Conservation (phyloP, 441 rosid species). For the Euphorbia schlechtendalii region DNA sequence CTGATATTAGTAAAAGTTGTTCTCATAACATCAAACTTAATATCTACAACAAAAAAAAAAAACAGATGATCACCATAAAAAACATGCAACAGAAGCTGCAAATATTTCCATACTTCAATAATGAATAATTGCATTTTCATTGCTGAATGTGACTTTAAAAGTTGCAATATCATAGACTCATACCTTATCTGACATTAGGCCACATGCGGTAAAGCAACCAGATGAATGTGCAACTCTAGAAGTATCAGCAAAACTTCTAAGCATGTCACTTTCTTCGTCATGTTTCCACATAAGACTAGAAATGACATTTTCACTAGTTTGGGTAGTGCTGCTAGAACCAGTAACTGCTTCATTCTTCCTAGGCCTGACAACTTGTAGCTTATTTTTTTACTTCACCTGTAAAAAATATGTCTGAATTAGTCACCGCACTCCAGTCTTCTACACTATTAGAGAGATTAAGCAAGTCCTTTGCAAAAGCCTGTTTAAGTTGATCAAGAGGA, state of each 20-base stretch:
- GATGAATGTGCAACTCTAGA: slow-evolving; percentile 30
- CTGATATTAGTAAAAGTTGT: neutral
- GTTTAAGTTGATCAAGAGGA: slow-evolving; percentile 24
- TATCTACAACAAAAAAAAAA: neutral
- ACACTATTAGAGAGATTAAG: slow-evolving; percentile 19
- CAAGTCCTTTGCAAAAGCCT: slow-evolving; percentile 22
- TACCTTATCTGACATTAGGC: slow-evolving; percentile 40
- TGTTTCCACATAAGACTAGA: slow-evolving; percentile 35
- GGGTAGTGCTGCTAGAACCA: slow-evolving; percentile 25
- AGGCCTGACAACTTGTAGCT: slow-evolving; percentile 19
- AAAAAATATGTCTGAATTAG: slow-evolving; percentile 20
- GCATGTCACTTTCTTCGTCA: slow-evolving; percentile 29
- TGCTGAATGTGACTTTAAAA: neutral
- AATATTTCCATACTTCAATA: slow-evolving; percentile 2
- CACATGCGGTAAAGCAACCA: slow-evolving; percentile 31
- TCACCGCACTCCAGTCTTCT: slow-evolving; percentile 16
- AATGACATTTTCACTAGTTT: slow-evolving; percentile 25
- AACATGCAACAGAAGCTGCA: neutral
- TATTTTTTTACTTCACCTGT: slow-evolving; percentile 21
- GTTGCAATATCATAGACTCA: slow-evolving; percentile 6
- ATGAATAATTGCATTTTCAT: neutral
- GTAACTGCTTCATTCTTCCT: slow-evolving; percentile 23
- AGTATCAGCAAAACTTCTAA: slow-evolving; percentile 28
- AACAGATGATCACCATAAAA: neutral
- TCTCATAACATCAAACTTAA: neutral